Evolutionary conservation across 306 rosid species (phyloP).

Genomic region (Cyamopsis tetragonoloba): DNA sequence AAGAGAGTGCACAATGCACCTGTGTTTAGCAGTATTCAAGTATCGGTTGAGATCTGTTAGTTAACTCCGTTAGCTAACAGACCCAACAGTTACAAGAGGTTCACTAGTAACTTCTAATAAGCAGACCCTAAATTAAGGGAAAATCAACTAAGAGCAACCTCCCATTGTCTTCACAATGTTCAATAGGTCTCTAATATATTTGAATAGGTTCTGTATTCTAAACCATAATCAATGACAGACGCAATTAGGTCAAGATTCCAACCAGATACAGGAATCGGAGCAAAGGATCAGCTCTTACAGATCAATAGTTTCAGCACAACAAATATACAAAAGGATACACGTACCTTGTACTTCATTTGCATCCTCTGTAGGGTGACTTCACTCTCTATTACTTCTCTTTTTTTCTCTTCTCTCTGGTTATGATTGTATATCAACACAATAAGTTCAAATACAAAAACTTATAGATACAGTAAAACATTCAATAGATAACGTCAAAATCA

Average conservation of each 20-base stretch:
- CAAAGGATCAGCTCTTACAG: background rate
- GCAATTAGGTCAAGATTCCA: background rate
- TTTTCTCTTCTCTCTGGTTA: slow-evolving; percentile 88
- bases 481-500: slow-evolving; percentile 12
- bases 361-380: slow-evolving; percentile 90
- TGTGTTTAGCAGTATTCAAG: background rate
- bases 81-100: no score
- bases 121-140: background rate
- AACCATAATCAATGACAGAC: background rate
- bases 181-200: slow-evolving; percentile 5
- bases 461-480: slow-evolving; percentile 1
- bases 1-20: background rate
- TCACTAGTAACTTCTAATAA: no score
- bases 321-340: slow-evolving; percentile 18
- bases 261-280: background rate
- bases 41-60: no score
- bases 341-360: slow-evolving; percentile 94
- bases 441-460: slow-evolving; percentile 20
- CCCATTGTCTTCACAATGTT: background rate
- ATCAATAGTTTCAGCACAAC: background rate
- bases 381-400: slow-evolving; percentile 83
- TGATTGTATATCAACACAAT: slow-evolving; percentile 24
- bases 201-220: background rate
- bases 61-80: no score
- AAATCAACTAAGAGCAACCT: background rate